A percentile compares a stretch with the other conserved stretches of the same genome.
phyloP scores from a whole-genome alignment of 148 eudicot species.

The Hydrangea macrophylla region DNA sequence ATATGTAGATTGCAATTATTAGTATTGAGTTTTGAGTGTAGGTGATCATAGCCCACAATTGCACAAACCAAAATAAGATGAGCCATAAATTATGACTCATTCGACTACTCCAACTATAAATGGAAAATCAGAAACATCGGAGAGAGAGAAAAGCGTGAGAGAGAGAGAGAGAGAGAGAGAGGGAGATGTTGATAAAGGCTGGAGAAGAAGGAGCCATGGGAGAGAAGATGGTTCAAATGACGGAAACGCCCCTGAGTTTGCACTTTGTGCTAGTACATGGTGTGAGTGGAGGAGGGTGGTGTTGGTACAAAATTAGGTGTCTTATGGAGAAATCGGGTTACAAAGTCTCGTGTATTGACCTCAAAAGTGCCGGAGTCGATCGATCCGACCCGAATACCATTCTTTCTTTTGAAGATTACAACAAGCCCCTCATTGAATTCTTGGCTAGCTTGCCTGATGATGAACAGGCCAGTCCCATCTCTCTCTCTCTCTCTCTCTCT shows the following conservation, averaged over 20 bases:
- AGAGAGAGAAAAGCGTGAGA: background rate
- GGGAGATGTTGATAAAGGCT: background rate
- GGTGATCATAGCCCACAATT: background rate
- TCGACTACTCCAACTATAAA: background rate
- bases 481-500: constrained; percentile 3
- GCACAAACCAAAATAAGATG: background rate
- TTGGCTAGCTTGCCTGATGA: constrained; percentile 46
- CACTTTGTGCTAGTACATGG: constrained; percentile 89
- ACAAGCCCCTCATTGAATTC: constrained; percentile 59
- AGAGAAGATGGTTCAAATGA: constrained; percentile 26
- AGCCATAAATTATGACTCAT: background rate
- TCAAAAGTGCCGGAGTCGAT: constrained; percentile 63
- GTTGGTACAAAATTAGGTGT: constrained; percentile 74
- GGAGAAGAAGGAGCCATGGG: constrained; percentile 11
- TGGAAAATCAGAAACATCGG: background rate
- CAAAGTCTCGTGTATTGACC: constrained; percentile 64
- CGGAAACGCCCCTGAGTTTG: constrained; percentile 13
- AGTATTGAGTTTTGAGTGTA: background rate
- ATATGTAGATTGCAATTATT: no score
- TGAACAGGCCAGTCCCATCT: constrained; percentile 41
- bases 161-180: background rate
- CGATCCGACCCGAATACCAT: constrained; percentile 36
- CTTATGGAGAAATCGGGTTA: constrained; percentile 62
- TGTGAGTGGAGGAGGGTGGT: constrained; percentile 71
- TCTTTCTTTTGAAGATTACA: constrained; percentile 54